Evolutionary conservation across 192 early-diverging fungal species (phyloP).

Genomic region (Entomortierella lignicola): DNA sequence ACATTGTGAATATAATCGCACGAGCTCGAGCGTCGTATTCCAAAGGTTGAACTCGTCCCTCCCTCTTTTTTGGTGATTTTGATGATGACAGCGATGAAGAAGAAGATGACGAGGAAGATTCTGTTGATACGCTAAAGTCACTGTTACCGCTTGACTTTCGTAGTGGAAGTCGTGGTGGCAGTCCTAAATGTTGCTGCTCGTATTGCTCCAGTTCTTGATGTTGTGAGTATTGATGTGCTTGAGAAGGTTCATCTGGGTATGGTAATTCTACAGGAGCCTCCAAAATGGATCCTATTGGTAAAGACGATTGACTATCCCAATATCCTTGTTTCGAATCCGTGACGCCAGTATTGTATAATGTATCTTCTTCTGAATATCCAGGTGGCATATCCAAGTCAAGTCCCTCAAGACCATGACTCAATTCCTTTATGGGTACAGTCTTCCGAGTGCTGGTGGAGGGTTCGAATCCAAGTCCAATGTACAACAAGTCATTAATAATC

Average conservation of each 20-base stretch:
- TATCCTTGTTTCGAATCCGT: slow-evolving; percentile 7
- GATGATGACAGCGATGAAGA: too few species aligned
- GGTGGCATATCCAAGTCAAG: slow-evolving; percentile 31
- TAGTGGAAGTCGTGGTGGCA: slow-evolving; percentile 28
- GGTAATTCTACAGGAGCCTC: too few species aligned
- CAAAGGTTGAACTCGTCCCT: slow-evolving; percentile 24
- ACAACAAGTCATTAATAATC: slow-evolving; percentile 47
- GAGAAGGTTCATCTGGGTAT: not conserved
- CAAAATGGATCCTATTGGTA: too few species aligned
- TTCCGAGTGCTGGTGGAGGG: slow-evolving; percentile 38
- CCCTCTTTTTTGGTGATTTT: not conserved
- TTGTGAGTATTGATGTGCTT: not conserved
- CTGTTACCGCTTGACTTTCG: slow-evolving; percentile 6
- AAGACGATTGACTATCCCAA: too few species aligned
- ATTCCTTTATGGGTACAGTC: slow-evolving; percentile 5
- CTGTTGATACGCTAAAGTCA: slow-evolving; percentile 1
- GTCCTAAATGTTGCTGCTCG: not conserved
- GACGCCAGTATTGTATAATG: slow-evolving; percentile 9
- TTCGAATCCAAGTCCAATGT: slow-evolving; percentile 52
- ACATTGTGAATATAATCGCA: slow-evolving; percentile 56
- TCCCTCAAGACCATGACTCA: slow-evolving; percentile 20
- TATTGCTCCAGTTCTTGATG: not conserved
- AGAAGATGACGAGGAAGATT: slow-evolving; percentile 5
- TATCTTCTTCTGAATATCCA: slow-evolving; percentile 14
- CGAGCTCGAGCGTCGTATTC: slow-evolving; percentile 67